Conservation (phyloP, 257 asterid genomes). For the Cordia subcordata region DNA sequence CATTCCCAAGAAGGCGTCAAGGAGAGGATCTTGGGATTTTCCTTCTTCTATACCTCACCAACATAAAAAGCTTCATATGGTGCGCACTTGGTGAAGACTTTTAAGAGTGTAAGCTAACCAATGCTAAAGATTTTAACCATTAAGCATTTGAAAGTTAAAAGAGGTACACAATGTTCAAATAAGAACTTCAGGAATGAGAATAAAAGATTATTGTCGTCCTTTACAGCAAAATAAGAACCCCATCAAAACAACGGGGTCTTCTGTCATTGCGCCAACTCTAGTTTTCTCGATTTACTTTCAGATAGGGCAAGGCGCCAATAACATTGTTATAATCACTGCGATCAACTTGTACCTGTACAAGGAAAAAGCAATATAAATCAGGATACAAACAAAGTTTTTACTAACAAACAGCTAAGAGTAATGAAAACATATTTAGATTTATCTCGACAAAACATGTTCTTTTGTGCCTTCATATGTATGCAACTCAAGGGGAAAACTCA, state of each 20-base stretch:
- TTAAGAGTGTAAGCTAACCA: neutral
- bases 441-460: too few species aligned
- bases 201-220: constrained; percentile 8
- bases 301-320: constrained; percentile 87
- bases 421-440: neutral
- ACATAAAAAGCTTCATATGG: too few species aligned
- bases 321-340: constrained; percentile 91
- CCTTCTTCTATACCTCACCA: too few species aligned
- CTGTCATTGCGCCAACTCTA: constrained; percentile 16
- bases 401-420: constrained; percentile 1
- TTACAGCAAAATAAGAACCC: constrained; percentile 5
- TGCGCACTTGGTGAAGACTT: too few species aligned
- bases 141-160: neutral
- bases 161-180: neutral
- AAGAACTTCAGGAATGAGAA: neutral
- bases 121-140: neutral
- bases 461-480: too few species aligned
- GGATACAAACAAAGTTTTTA: neutral
- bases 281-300: constrained; percentile 74
- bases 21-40: too few species aligned
- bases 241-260: constrained; percentile 7
- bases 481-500: too few species aligned
- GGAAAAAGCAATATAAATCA: neutral
- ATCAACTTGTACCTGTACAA: constrained; percentile 70
- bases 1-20: neutral